phyloP scores from a whole-genome alignment of 2,329 filamentous ascomycete species.

The Didymella pomorum region DNA sequence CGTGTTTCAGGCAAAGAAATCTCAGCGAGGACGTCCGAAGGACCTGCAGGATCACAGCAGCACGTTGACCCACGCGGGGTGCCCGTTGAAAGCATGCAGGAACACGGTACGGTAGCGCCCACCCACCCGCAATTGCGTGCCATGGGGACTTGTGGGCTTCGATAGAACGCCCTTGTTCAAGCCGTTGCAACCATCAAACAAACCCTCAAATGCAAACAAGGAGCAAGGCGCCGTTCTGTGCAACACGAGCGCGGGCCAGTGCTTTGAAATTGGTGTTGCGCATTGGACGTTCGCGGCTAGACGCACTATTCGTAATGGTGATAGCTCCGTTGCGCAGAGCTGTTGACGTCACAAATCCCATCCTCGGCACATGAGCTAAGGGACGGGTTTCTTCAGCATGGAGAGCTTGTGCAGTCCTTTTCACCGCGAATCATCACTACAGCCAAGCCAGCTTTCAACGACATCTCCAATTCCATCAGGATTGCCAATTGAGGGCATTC shows the following conservation, averaged over 20 bases:
- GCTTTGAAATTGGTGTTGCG: constrained; percentile 18
- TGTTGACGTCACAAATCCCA: constrained; percentile 17
- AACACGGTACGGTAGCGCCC: constrained; percentile 11
- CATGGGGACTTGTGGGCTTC: constrained; percentile 1
- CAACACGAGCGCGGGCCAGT: constrained; percentile 2
- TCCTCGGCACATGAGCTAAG: constrained; percentile 6
- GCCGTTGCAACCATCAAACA: background rate
- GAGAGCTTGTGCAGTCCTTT: constrained; percentile 16
- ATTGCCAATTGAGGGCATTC: constrained; percentile 2
- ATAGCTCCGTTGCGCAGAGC: constrained; percentile 13
- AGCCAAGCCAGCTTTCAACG: constrained; percentile 1
- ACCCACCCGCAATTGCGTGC: constrained; percentile 8
- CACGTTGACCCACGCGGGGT: constrained; percentile 9
- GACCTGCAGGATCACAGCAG: background rate
- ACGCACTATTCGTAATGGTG: constrained; percentile 18
- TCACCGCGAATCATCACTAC: constrained; percentile 3
- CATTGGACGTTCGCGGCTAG: constrained; percentile 21
- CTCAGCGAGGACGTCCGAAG: background rate
- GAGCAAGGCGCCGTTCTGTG: constrained; percentile 6
- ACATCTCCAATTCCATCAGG: constrained; percentile 8
- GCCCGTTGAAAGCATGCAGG: constrained; percentile 13
- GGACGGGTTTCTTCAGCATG: constrained; percentile 11
- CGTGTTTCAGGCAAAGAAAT: background rate
- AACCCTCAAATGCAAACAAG: background rate
- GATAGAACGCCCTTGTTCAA: background rate